These are phyloP conservation scores for Parastagonospora avenae DNA, from an alignment of 2,329 filamentous ascomycete genomes.

Conservation along the genomic window DNA sequence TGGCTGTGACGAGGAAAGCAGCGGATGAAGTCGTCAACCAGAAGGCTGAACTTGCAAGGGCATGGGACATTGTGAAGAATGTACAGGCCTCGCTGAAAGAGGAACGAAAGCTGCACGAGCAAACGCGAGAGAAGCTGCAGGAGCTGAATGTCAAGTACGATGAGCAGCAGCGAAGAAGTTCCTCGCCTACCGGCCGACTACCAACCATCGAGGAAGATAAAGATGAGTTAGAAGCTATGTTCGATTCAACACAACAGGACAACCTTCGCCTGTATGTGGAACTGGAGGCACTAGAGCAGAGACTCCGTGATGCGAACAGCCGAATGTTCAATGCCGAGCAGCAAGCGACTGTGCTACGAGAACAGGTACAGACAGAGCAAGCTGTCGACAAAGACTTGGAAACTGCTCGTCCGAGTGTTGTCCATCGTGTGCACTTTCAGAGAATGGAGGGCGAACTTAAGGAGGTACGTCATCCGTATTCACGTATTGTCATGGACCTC, in stretches of 20 bases:
- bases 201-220: constrained; percentile 42
- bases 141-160: constrained; percentile 23
- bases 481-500: background rate
- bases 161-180: constrained; percentile 10
- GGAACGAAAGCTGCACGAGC: constrained; percentile 32
- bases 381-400: constrained; percentile 36
- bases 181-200: constrained; percentile 19
- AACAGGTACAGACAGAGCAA: constrained; percentile 32
- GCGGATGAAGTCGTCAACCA: constrained; percentile 32
- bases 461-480: constrained; percentile 11
- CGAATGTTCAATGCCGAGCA: constrained; percentile 32
- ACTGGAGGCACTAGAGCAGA: constrained; percentile 34
- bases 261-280: constrained; percentile 38
- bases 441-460: constrained; percentile 39
- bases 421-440: constrained; percentile 42
- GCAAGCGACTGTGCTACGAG: constrained; percentile 27
- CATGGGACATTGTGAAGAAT: constrained; percentile 40
- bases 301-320: constrained; percentile 35
- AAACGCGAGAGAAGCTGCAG: constrained; percentile 33
- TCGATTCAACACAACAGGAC: constrained; percentile 41
- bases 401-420: constrained; percentile 36
- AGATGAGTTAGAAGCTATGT: constrained; percentile 43
- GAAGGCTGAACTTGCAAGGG: constrained; percentile 37
- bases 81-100: constrained; percentile 33
- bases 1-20: constrained; percentile 20